Percentiles rank a stretch among this genome's conserved stretches.
These are phyloP conservation scores for Pythium sp. DNA, from an alignment of 352 stramenopile species.

Conservation along the genomic window DNA sequence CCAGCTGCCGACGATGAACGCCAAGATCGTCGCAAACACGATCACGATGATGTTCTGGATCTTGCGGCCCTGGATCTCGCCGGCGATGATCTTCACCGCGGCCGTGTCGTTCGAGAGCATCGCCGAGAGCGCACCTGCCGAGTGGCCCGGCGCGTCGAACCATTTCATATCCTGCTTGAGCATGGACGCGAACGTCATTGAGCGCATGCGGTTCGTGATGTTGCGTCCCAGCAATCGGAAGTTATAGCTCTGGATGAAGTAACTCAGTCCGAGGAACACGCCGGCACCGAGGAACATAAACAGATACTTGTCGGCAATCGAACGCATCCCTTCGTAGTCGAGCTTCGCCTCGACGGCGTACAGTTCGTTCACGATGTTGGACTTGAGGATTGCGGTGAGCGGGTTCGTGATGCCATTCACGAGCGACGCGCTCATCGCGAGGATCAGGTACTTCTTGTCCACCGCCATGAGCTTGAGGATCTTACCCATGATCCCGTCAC, in stretches of 20 bases:
- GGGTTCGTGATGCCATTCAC: constrained; percentile 21
- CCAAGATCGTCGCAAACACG: constrained; percentile 15
- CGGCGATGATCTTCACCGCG: constrained; percentile 15
- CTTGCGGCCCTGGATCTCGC: constrained; percentile 22
- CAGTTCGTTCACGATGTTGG: constrained; percentile 25
- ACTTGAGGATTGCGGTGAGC: constrained; percentile 17
- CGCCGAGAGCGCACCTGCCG: constrained; percentile 18
- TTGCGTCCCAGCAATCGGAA: constrained; percentile 12
- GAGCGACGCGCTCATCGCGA: constrained; percentile 20
- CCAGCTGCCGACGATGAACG: constrained; percentile 13
- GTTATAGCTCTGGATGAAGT: constrained; percentile 18
- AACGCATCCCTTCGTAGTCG: constrained; percentile 11
- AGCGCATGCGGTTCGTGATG: constrained; percentile 16
- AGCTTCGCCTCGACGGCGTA: constrained; percentile 18
- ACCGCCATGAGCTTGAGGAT: constrained; percentile 4
- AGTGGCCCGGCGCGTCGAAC: constrained; percentile 15
- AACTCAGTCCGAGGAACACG: constrained; percentile 14
- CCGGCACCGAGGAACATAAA: constrained; percentile 18
- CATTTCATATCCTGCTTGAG: constrained; percentile 23
- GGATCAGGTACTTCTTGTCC: constrained; percentile 18
- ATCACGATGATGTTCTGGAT: constrained; percentile 26
- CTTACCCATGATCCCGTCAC: too few species aligned
- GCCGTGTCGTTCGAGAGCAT: constrained; percentile 20
- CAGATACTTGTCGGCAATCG: constrained; percentile 22
- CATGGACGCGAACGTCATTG: constrained; percentile 19